Evolutionary conservation across 768 basidiomycete species (phyloP), one percentile per base, ranked within the genome.

Genomic region (Suillus luteus): DNA sequence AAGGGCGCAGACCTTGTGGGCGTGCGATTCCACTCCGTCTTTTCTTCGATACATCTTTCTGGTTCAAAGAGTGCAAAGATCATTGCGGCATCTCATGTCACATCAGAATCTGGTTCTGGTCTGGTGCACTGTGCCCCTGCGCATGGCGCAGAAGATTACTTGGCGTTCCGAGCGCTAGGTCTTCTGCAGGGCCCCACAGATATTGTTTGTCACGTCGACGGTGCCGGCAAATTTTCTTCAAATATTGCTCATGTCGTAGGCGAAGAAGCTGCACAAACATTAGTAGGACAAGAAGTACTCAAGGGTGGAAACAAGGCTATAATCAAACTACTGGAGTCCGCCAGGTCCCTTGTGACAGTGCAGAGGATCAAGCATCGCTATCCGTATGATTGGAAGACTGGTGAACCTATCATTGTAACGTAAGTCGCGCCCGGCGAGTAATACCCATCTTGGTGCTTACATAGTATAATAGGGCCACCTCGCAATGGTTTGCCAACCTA

Each of bases 401-500:
- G 95, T 67, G 80, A 93, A 70, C 96, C 96, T 0, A 88, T 98
- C 70, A 96, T 99, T 68, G 85, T 94, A 66, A 89, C 90, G 93
- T 95, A 71, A 66, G 88, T 75, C 41, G 44, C 15, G 8, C 10
- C 22, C n/a, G 27, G 3, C 5, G 4, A 17, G 41, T 58, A 41
- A 35, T 67, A 55, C 22, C 19, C 6, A 33, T 3, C 24, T 19
- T 35, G 8, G 55, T 41, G 6, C 55, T 61, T 24, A 62, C 35
- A 9, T 38, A 12, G 44, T 55, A 12, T 37, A 59, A 7, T 66
- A 93, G 93, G 17, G 93, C 95, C 0, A 98, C 96, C 2, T 93
- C 92, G 0, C 96, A 99, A 68, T 99, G 96, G 96, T 99, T 99
- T 72, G 95, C 96, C 4, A 92, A 96, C 71, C 78, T 99, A 27